Evolutionary conservation across 164 flowering plant genomes (phyloP), one percentile per base, ranked within the genome.

Genomic region (Magnolia officinalis): DNA sequence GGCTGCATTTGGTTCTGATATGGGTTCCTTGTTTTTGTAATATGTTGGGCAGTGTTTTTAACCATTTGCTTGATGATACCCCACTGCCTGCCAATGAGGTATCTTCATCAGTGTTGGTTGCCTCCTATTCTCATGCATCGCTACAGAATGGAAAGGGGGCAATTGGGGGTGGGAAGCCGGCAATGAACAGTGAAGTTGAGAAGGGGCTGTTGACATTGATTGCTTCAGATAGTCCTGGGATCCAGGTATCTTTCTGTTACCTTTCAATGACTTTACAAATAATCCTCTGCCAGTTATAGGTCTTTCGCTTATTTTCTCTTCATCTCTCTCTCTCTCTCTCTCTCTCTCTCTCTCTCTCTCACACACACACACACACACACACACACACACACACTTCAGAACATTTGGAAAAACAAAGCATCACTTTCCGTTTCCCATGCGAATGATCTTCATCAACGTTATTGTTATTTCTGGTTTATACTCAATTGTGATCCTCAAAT

Each of bases 41-140:
- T 71, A 26, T 80, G 59, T 11, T 72, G 21, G 78, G 85, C 91
- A 95, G 98, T 84, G 89, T 86, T 72, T 95, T 95, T 72, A 92
- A 85, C 75, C 90, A 90, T 83, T 82, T 95, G 71, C 96, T 95
- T 71, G 98, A 95, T 86, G 98, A 95, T 79, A 86, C 80, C 37
- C 98, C 98, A 10, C 83, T 95, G 85, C 90, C 93, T 81, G 79
- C 89, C 72, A 87, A 85, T 81, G 97, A 92, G 78, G 85, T 82
- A 66, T 95, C 98, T 72, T 95, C 98, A 55, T 93, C 98, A 6
- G 90, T 92, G 76, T 85, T 95, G 70, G 89, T 93, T 72, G 97
- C 97, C 16, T 81, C 90, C 74, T 90, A 83, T 84, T 82, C 87
- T 69, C 84, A 82, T 75, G 11, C 85, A 63, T 80, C 90, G 21